phyloP scores from a whole-genome alignment of 2,329 filamentous ascomycete species.

The Colletotrichum sp. region DNA sequence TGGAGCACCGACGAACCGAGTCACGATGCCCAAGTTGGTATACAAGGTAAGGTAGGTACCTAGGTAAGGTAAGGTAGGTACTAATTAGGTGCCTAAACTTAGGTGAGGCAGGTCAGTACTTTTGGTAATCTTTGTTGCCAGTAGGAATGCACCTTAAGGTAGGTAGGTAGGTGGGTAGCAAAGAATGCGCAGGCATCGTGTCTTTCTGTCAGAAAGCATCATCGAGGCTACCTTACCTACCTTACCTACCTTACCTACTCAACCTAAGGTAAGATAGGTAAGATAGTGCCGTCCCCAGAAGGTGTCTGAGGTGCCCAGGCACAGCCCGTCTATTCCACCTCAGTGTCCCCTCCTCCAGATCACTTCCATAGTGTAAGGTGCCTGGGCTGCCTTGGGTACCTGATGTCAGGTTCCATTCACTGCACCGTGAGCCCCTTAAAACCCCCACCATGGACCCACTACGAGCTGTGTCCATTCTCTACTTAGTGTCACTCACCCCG shows the following conservation, averaged over 20 bases:
- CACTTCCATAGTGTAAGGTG: too few species aligned
- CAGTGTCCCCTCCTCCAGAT: too few species aligned
- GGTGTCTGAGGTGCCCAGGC: neutral
- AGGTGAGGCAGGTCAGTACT: neutral
- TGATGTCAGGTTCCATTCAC: neutral
- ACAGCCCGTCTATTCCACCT: too few species aligned
- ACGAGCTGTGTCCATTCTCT: neutral
- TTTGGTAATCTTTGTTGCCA: neutral
- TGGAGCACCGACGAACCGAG: slow-evolving; percentile 9
- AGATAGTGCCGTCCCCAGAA: neutral
- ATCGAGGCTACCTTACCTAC: neutral
- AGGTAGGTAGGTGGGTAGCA: neutral
- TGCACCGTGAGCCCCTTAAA: neutral
- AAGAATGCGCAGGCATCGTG: neutral
- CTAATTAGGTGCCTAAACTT: neutral
- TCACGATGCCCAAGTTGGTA: neutral
- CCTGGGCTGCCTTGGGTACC: too few species aligned
- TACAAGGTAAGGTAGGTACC: neutral
- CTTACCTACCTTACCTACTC: neutral
- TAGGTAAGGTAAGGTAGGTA: neutral
- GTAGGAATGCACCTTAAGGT: neutral
- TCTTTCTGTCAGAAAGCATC: neutral
- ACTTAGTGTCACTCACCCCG: slow-evolving; percentile 12
- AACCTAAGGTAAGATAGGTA: neutral
- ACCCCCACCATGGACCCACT: neutral